phyloP scores from a whole-genome alignment of 768 basidiomycete species.

The Peribolospora kevripleyi region DNA sequence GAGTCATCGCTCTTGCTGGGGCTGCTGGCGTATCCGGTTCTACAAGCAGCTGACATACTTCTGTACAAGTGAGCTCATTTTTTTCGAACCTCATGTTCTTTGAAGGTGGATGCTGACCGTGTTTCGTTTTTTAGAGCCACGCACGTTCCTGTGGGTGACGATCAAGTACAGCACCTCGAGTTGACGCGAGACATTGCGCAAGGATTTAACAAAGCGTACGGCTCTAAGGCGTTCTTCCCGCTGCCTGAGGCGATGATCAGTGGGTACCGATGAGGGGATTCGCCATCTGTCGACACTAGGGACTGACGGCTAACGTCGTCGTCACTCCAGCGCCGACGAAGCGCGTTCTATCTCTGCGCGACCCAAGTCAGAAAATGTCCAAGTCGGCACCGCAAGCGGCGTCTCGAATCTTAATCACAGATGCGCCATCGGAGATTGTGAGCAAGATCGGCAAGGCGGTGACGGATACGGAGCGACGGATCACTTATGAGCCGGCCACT shows the following conservation, averaged over 20 bases:
- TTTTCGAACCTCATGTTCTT: background rate
- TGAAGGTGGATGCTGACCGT: background rate
- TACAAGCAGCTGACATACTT: conserved; percentile 82
- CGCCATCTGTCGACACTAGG: background rate
- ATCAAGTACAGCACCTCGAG: conserved; percentile 85
- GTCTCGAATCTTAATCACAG: conserved; percentile 71
- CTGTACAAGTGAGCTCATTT: conserved; percentile 39
- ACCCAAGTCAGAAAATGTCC: conserved; percentile 78
- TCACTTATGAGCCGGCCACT: conserved; percentile 54
- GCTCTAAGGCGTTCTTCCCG: conserved; percentile 30
- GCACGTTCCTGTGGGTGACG: conserved; percentile 87
- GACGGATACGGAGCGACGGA: conserved; percentile 51
- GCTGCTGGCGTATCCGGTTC: conserved; percentile 70
- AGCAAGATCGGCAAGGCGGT: conserved; percentile 56
- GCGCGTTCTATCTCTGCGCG: conserved; percentile 62
- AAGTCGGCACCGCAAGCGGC: conserved; percentile 57
- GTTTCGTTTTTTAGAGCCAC: conserved; percentile 32
- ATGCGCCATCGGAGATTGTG: conserved; percentile 34
- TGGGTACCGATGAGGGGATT: conserved; percentile 22
- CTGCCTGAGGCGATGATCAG: conserved; percentile 49
- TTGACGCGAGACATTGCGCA: conserved; percentile 62
- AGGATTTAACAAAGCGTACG: conserved; percentile 49
- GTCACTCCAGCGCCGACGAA: conserved; percentile 39
- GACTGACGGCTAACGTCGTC: background rate
- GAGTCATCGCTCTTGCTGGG: conserved; percentile 63